phyloP scores from a whole-genome alignment of 176 grass and related monocot genomes.

The Luzula sylvatica region DNA sequence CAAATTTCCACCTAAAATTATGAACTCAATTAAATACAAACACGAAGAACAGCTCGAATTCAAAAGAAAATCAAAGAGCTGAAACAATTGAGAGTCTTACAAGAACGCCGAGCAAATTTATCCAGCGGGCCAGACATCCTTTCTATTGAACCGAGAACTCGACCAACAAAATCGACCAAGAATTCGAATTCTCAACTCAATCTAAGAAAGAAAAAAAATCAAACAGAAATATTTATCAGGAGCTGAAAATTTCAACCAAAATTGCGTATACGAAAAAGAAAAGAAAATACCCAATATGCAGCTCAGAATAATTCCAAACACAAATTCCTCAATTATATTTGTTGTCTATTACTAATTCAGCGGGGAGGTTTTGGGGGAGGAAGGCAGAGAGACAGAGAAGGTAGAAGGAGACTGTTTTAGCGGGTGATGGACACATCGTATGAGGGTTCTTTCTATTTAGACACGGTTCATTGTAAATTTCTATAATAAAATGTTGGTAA shows the following conservation, averaged over 20 bases:
- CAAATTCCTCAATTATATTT: no score
- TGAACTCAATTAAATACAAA: neutral
- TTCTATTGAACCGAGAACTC: neutral
- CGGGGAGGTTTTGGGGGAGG: no score
- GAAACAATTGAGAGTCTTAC: slow-evolving; percentile 40
- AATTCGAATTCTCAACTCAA: slow-evolving; percentile 3
- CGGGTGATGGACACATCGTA: no score
- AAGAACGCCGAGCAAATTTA: slow-evolving; percentile 19
- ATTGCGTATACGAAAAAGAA: no score
- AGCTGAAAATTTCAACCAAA: neutral
- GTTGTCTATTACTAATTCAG: no score
- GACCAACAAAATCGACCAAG: slow-evolving; percentile 11
- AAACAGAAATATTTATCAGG: neutral
- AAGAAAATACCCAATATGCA: no score
- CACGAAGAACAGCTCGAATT: slow-evolving; percentile 1
- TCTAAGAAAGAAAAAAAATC: neutral
- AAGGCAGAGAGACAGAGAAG: no score
- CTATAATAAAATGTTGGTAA: no score
- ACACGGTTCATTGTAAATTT: no score
- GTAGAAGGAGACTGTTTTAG: no score
- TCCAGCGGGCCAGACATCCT: slow-evolving; percentile 52
- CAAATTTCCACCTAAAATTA: neutral
- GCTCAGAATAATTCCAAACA: no score
- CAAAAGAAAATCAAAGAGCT: neutral
- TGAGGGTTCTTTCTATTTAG: no score